These are phyloP conservation scores for Hemerocallis citrina DNA, from an alignment of 106 monocot species.

Conservation along the genomic window DNA sequence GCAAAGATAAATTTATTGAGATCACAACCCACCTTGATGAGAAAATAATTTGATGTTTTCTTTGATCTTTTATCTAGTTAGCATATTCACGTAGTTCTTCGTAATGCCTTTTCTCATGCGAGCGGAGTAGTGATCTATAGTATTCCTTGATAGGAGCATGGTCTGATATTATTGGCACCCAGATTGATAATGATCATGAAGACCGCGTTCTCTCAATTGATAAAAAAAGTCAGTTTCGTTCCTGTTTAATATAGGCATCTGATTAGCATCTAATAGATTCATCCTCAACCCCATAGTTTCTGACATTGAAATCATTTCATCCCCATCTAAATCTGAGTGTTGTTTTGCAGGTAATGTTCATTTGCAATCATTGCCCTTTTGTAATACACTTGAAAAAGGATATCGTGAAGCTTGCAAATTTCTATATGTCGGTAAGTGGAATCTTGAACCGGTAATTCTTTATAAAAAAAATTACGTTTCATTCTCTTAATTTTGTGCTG, in stretches of 20 bases:
- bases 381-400: constrained; percentile 89
- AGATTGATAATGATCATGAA: background rate
- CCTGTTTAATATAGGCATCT: too few species aligned
- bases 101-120: background rate
- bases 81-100: background rate
- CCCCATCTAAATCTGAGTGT: background rate
- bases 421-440: constrained; percentile 65
- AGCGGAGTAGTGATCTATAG: background rate
- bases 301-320: background rate
- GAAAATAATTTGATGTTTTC: too few species aligned
- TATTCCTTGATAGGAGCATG: background rate
- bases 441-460: background rate
- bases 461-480: background rate
- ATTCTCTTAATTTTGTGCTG: constrained; percentile 19
- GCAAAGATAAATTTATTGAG: too few species aligned
- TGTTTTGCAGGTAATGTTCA: constrained; percentile 87
- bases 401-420: constrained; percentile 71
- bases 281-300: background rate
- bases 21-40: too few species aligned
- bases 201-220: too few species aligned
- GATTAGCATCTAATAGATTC: too few species aligned
- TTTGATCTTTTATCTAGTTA: background rate
- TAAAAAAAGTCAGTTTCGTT: too few species aligned
- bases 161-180: background rate
- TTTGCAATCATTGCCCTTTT: constrained; percentile 98